phyloP scores from a whole-genome alignment of 140 eudicot species.

The Oenanthe javanica region DNA sequence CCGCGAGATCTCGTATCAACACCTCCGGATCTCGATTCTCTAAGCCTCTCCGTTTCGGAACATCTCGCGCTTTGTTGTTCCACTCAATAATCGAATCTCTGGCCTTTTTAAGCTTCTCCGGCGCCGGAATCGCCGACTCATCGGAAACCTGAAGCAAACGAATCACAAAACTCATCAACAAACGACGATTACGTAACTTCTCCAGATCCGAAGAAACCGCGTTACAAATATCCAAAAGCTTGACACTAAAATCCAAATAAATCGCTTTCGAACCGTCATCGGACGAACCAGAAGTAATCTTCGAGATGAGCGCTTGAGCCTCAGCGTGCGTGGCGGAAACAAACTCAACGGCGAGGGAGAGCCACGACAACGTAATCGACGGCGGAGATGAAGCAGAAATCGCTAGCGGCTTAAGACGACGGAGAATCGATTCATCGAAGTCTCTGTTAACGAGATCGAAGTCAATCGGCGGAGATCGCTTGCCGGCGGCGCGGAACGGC shows the following conservation, averaged over 20 bases:
- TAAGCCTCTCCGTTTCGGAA: conserved; percentile 22
- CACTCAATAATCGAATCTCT: conserved; percentile 20
- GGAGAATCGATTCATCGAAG: conserved; percentile 27
- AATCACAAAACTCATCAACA: conserved; percentile 30
- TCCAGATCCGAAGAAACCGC: conserved; percentile 33
- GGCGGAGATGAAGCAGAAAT: conserved; percentile 2
- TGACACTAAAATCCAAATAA: conserved; percentile 38
- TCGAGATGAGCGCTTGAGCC: conserved; percentile 30
- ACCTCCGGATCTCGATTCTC: conserved; percentile 21
- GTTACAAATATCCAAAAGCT: conserved; percentile 38
- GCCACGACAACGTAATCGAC: conserved; percentile 19
- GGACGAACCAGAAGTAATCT: conserved; percentile 13
- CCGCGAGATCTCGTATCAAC: conserved; percentile 25
- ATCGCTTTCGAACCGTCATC: conserved; percentile 26
- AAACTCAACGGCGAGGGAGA: conserved; percentile 26
- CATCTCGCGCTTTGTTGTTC: conserved; percentile 7
- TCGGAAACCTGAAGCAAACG: conserved; percentile 19
- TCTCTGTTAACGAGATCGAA: conserved; percentile 23
- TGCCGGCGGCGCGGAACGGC: conserved; percentile 27
- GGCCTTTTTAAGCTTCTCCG: conserved; percentile 34
- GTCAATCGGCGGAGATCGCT: conserved; percentile 21
- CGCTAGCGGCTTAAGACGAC: conserved; percentile 28
- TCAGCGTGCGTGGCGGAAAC: conserved; percentile 33
- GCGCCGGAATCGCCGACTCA: conserved; percentile 11
- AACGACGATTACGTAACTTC: conserved; percentile 27